phyloP scores from a whole-genome alignment of 495 filamentous ascomycete genomes.

The Rusavskia elegans region DNA sequence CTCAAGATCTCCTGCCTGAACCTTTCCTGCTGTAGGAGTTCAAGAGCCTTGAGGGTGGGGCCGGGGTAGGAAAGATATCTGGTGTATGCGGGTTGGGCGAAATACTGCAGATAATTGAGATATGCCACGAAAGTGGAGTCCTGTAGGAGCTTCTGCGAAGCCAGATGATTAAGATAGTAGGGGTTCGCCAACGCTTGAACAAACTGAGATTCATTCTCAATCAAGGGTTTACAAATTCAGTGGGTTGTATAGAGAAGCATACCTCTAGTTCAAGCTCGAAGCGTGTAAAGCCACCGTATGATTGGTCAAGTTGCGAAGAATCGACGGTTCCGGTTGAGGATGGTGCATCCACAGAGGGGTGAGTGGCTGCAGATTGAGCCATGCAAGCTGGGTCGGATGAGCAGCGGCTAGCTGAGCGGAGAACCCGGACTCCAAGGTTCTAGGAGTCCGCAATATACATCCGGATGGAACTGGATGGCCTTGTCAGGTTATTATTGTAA shows the following conservation, averaged over 20 bases:
- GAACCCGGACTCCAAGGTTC: no score
- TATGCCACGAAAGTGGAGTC: conserved; percentile 51
- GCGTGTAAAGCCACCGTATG: conserved; percentile 47
- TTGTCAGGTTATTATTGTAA: no score
- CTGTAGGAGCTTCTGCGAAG: conserved; percentile 37
- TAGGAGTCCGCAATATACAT: no score
- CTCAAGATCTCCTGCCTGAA: conserved; percentile 73
- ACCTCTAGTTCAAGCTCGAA: conserved; percentile 68
- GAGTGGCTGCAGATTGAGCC: conserved; percentile 4
- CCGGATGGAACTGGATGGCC: no score
- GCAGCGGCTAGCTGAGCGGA: no score
- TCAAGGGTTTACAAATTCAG: not conserved
- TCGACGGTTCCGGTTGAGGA: conserved; percentile 1
- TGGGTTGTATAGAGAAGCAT: not conserved
- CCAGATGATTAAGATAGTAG: conserved; percentile 69
- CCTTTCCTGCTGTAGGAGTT: conserved; percentile 65
- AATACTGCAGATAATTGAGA: conserved; percentile 74
- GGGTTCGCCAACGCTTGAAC: conserved; percentile 78
- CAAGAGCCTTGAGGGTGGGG: conserved; percentile 65
- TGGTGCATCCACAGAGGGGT: conserved; percentile 9
- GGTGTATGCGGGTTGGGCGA: conserved; percentile 62
- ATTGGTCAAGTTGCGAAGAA: not conserved
- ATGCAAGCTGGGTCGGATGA: not conserved
- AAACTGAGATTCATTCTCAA: conserved; percentile 34
- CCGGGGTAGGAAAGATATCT: conserved; percentile 71